Percentiles rank a stretch among this genome's conserved stretches.
phyloP scores from a whole-genome alignment of 1,284 basidiomycete species.

The Trichosporon asahii region DNA sequence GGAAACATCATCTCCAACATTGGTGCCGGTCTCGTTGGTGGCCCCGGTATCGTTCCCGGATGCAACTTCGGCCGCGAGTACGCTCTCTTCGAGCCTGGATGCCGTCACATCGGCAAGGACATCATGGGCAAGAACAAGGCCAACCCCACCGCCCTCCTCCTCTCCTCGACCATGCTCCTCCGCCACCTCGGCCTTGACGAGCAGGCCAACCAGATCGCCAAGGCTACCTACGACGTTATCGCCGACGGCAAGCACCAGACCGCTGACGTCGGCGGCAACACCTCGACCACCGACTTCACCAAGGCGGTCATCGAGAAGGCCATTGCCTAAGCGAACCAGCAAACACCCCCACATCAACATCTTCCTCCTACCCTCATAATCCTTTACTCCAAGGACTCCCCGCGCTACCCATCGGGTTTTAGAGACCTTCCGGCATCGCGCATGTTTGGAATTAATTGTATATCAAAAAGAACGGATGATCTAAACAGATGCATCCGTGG shows the following conservation, averaged over 20 bases:
- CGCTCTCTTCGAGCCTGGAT: constrained; percentile 97
- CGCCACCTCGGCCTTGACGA: constrained; percentile 92
- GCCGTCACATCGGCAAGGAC: constrained; percentile 96
- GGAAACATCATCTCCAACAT: constrained; percentile 98
- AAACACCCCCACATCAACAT: neutral
- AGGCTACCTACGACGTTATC: constrained; percentile 90
- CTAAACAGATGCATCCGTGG: constrained; percentile 9
- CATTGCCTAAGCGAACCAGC: constrained; percentile 19
- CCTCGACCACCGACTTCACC: constrained; percentile 89
- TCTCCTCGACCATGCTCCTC: constrained; percentile 98
- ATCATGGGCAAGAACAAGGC: constrained; percentile 97
- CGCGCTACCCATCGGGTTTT: constrained; percentile 9
- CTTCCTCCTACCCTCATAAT: neutral
- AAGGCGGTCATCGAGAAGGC: constrained; percentile 67
- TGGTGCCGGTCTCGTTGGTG: constrained; percentile 95
- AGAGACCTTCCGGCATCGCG: constrained; percentile 11
- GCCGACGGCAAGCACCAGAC: constrained; percentile 85
- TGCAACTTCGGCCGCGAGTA: constrained; percentile 98
- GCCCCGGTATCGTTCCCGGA: constrained; percentile 95
- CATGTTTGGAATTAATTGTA: constrained; percentile 12
- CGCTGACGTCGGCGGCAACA: constrained; percentile 88
- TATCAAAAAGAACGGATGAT: constrained; percentile 9
- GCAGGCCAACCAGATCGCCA: constrained; percentile 92
- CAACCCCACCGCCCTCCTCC: constrained; percentile 97
- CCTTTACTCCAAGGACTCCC: neutral